Percentiles rank a stretch among this genome's conserved stretches.
Evolutionary conservation across 345 rosid species (phyloP).

Genomic region (Populus pruinosa): DNA sequence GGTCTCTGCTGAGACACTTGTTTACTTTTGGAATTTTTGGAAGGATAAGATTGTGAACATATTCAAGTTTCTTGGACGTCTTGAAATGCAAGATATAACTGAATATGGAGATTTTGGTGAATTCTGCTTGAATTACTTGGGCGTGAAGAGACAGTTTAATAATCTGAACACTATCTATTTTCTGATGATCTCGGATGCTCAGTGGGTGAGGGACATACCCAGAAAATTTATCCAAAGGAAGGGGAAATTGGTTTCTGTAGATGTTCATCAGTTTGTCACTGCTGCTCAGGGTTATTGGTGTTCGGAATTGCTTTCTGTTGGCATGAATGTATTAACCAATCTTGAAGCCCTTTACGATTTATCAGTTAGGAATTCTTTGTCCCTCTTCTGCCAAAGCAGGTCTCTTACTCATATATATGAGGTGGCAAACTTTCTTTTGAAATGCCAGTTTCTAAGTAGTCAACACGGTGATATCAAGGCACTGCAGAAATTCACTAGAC

Average conservation of each 20-base stretch:
- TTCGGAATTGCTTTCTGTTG: constrained; percentile 34
- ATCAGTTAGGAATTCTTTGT: constrained; percentile 6
- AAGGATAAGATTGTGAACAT: constrained; percentile 28
- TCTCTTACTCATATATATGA: constrained; percentile 24
- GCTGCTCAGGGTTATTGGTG: constrained; percentile 38
- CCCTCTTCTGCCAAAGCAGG: constrained; percentile 23
- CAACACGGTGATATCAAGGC: background rate
- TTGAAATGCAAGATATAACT: background rate
- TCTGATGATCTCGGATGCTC: constrained; percentile 34
- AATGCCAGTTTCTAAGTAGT: constrained; percentile 6
- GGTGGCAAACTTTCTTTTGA: constrained; percentile 33
- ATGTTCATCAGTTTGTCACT: constrained; percentile 24
- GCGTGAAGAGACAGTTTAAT: constrained; percentile 28
- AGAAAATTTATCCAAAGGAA: background rate
- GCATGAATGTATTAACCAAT: constrained; percentile 29
- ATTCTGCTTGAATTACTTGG: constrained; percentile 49
- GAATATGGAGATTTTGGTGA: constrained; percentile 17
- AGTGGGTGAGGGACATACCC: constrained; percentile 30
- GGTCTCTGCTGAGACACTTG: constrained; percentile 33
- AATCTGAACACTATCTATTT: constrained; percentile 16
- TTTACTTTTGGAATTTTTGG: constrained; percentile 48
- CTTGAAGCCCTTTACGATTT: constrained; percentile 24
- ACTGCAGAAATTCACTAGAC: constrained; percentile 10
- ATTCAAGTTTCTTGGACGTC: constrained; percentile 14
- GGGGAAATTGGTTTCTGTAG: constrained; percentile 19